Percentiles rank a stretch among this genome's conserved stretches.
phyloP scores from a whole-genome alignment of 1,284 basidiomycete genomes.

The Malassezia sp. region DNA sequence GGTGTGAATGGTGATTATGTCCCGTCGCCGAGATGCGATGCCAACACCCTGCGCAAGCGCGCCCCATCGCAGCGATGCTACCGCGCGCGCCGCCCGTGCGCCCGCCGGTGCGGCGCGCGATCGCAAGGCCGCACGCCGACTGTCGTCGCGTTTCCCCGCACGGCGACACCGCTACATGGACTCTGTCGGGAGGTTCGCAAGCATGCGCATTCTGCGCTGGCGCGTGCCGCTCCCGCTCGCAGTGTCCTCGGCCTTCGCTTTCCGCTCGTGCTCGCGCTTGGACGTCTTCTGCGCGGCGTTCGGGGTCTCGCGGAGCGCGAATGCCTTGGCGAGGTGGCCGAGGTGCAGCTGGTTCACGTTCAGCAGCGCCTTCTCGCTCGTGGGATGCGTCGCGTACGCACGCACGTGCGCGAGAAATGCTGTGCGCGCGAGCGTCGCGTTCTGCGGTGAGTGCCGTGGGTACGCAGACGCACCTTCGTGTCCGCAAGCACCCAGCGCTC shows the following conservation, averaged over 20 bases:
- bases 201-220: constrained; percentile 9
- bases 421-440: constrained; percentile 64
- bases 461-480: too few species aligned
- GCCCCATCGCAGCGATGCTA: too few species aligned
- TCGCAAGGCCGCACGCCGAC: too few species aligned
- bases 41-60: too few species aligned
- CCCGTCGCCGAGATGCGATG: too few species aligned
- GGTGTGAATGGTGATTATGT: too few species aligned
- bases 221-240: neutral
- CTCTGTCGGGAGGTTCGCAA: constrained; percentile 13
- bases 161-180: constrained; percentile 8
- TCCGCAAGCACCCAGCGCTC: constrained; percentile 79
- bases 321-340: constrained; percentile 91
- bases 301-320: constrained; percentile 86
- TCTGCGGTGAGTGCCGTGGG: too few species aligned
- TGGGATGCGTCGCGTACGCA: constrained; percentile 93
- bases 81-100: too few species aligned
- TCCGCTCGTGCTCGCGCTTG: constrained; percentile 16
- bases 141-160: too few species aligned
- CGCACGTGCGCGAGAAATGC: constrained; percentile 86
- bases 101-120: too few species aligned
- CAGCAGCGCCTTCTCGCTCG: constrained; percentile 88
- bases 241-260: neutral
- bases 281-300: constrained; percentile 51
- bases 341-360: constrained; percentile 85